Base-by-base conservation (phyloP, 345 rosid genomes). In the Acer negundo region DNA sequence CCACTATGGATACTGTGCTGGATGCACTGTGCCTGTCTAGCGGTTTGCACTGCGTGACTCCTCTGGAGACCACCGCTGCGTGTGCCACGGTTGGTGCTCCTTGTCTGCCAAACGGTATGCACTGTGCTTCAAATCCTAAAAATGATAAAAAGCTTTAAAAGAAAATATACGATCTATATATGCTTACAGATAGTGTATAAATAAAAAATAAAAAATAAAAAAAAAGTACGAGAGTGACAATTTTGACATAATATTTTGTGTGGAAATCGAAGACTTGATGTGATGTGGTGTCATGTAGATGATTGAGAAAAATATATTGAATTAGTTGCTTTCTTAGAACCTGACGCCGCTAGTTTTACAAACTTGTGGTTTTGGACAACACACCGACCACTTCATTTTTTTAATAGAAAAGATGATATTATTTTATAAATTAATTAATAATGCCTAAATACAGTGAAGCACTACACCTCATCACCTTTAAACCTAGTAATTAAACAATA, bases 291-390 rank as follows among this genome's bases (percentile, higher is more conserved):
- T 2, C 19, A 15, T 0, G n/a, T 16, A 53, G 58, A 53, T 16
- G 58, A 53, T 53, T 53, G 58, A 42, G 58, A 53, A 70, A 24
- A 69, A 31, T 9, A 10, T 55, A 31, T 55, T 56, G 1, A 38
- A 38, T 24, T 46, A 46, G 12, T 10, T 42, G 10, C 67, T 17
- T 70, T 47, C 61, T 0, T 24, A 0, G 42, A 70, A 70, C 79
- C 77, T 49, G 5, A 11, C 71, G 79, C 81, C 79, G 82, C 80
- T 79, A 38, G 85, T 82, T 76, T 82, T 77, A 63, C 51, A 59
- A 55, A 44, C 71, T 59, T 69, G 26, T 76, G 83, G 85, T 77
- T 68, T 79, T 56, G 19, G 73, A 56, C 79, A 80, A 58, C 51
- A 15, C 82, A 71, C 80, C 82, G 79, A 77, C 81, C 79, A 69